Evolutionary conservation across 1,284 basidiomycete species (phyloP), one percentile per base, ranked within the genome.

Genomic region (Papiliotrema laurentii): DNA sequence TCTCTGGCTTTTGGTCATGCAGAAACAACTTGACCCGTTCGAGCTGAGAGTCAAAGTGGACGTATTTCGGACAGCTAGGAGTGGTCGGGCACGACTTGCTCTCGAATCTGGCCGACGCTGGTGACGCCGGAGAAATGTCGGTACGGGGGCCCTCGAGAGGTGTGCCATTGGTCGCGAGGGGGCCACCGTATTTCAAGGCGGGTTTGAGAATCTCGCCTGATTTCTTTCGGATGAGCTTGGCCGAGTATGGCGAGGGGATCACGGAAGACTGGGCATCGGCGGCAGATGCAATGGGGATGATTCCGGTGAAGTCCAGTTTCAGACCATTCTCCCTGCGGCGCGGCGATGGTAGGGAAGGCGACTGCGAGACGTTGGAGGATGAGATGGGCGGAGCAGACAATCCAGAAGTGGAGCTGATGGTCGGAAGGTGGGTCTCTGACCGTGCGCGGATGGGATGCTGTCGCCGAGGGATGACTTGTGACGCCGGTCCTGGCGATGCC

Each of bases 31-130:
- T 93, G 61, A 97, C 87, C 37, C 73, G 73, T 58, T 96, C 93
- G 47, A 97, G 82, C 67, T 93, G 82, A 5, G 84, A 73, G 74
- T 96, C 89, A 59, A 98, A 98, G 66, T 97, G 90, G 9, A 98
- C 94, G 30, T 82, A 84, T 72, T 94, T 94, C 5, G 81, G 81
- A 48, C 74, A 76, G 27, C 74, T 75, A 0, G 89, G 88, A 0
- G 88, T 86, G 2, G 81, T 75, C 0, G 89, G 88, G 33, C 81
- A 84, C 24, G 81, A 84, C 59, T 73, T 79, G 59, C 56, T 77
- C 72, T 48, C 79, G 80, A 36, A 83, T 81, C 35, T 83, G 25
- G 44, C 28, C 7, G 31, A 25, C 6, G 81, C 71, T 75, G 6
- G 84, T 81, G 56, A 81, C 81, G 69, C 25, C 31, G 19, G 45